These are phyloP conservation scores for Phyllosticta citriasiana DNA, from an alignment of 2,329 filamentous ascomycete genomes.

Conservation along the genomic window DNA sequence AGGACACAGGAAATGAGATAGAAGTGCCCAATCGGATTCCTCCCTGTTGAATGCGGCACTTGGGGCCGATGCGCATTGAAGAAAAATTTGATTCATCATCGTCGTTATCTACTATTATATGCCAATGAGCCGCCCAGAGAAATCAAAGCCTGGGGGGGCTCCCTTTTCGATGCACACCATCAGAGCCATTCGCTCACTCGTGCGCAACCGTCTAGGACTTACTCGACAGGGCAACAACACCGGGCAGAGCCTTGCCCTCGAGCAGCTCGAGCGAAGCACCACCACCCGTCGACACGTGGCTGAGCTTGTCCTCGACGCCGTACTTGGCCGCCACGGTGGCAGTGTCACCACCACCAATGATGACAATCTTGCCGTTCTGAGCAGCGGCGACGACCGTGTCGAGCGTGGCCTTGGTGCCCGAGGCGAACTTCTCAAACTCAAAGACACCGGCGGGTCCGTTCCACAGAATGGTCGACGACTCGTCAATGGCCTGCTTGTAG, in stretches of 20 bases:
- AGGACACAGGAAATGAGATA: too few relatives aligned
- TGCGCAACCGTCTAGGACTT: constrained; percentile 35
- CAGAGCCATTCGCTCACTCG: constrained; percentile 4
- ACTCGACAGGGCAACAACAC: constrained; percentile 81
- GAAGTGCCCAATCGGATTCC: too few relatives aligned
- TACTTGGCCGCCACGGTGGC: constrained; percentile 98
- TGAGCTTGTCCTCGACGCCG: constrained; percentile 89
- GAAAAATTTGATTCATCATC: neutral
- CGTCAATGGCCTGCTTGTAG: constrained; percentile 76
- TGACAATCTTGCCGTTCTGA: constrained; percentile 83
- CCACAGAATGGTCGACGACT: constrained; percentile 96
- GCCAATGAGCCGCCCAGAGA: neutral
- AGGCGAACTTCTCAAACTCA: constrained; percentile 90
- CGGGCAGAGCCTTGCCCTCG: constrained; percentile 95
- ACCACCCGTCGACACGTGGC: constrained; percentile 94
- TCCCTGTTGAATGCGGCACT: too few relatives aligned
- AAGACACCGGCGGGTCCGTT: constrained; percentile 97
- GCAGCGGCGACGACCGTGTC: constrained; percentile 78
- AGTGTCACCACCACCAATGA: constrained; percentile 96
- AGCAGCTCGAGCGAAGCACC: constrained; percentile 92
- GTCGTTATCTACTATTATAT: neutral
- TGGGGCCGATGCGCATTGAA: neutral
- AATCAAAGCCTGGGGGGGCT: constrained; percentile 6
- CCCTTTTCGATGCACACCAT: constrained; percentile 8
- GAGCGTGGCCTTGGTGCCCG: constrained; percentile 83